Conservation (phyloP, 352 stramenopile genomes). For the Globisporangium rhizosaccharum region DNA sequence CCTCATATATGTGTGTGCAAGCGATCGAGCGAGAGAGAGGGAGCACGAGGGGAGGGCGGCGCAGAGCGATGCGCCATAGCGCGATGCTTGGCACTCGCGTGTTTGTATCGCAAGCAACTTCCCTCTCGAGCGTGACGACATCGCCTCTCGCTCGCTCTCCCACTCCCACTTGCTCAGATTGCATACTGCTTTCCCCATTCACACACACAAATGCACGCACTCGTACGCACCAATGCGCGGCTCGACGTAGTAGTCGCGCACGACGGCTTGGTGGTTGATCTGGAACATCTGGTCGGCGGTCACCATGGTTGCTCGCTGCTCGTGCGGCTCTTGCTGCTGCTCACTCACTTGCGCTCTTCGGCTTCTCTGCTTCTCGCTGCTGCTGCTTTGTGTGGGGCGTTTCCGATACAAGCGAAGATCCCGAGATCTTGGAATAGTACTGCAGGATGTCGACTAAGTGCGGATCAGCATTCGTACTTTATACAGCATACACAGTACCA, state of each 20-base stretch:
- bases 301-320: slow-evolving; percentile 27
- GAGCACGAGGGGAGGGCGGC: background rate
- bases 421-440: background rate
- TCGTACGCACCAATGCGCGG: slow-evolving; percentile 60
- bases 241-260: slow-evolving; percentile 86
- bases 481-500: background rate
- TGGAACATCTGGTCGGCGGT: slow-evolving; percentile 68
- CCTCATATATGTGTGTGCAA: background rate
- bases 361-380: background rate
- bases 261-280: slow-evolving; percentile 68
- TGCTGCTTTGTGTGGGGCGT: background rate
- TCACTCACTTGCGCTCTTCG: background rate
- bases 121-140: no score
- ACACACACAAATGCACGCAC: background rate
- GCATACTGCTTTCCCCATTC: no score
- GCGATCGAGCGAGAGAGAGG: background rate
- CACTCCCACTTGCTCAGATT: background rate
- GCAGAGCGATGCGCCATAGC: background rate
- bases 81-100: background rate
- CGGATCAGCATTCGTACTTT: background rate
- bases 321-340: background rate
- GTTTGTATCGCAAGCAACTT: background rate
- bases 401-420: background rate
- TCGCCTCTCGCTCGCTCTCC: background rate
- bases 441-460: background rate